phyloP scores from a whole-genome alignment of 1,139 yeast genomes.

The Taphrina betulina region DNA sequence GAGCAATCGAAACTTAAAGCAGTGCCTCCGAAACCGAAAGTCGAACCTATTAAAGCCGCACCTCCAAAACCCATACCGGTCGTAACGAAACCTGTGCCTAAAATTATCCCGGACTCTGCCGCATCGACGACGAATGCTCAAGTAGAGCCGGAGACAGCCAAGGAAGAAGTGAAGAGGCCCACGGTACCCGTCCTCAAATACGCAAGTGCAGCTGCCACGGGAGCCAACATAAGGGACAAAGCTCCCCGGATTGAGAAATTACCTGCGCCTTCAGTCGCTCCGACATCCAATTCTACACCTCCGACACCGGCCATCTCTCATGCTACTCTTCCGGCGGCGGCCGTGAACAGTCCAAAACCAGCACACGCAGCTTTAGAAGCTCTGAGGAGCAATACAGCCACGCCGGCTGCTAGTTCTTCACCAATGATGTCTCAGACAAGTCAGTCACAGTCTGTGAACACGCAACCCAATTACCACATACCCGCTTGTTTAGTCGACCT shows the following conservation, averaged over 20 bases:
- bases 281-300: constrained; percentile 2
- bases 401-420: constrained; percentile 3
- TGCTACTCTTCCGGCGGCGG: constrained; percentile 3
- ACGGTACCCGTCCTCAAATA: constrained; percentile 56
- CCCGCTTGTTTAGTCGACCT: constrained; percentile 22
- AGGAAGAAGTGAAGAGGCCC: constrained; percentile 14
- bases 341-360: constrained; percentile 4
- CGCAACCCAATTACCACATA: constrained; percentile 25
- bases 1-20: constrained; percentile 15
- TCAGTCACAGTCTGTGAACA: neutral
- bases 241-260: constrained; percentile 28
- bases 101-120: constrained; percentile 58
- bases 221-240: constrained; percentile 45
- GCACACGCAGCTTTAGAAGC: constrained; percentile 2
- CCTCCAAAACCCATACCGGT: constrained; percentile 16
- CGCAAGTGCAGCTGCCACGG: constrained; percentile 66
- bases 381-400: constrained; percentile 4
- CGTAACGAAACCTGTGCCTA: constrained; percentile 57
- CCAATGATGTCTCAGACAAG: neutral
- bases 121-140: neutral
- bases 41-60: constrained; percentile 4
- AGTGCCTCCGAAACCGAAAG: constrained; percentile 8
- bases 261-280: constrained; percentile 27
- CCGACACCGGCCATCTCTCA: neutral
- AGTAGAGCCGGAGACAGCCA: neutral